phyloP scores from a whole-genome alignment of 2,329 filamentous ascomycete genomes.

The Penicillium hesseltinei region DNA sequence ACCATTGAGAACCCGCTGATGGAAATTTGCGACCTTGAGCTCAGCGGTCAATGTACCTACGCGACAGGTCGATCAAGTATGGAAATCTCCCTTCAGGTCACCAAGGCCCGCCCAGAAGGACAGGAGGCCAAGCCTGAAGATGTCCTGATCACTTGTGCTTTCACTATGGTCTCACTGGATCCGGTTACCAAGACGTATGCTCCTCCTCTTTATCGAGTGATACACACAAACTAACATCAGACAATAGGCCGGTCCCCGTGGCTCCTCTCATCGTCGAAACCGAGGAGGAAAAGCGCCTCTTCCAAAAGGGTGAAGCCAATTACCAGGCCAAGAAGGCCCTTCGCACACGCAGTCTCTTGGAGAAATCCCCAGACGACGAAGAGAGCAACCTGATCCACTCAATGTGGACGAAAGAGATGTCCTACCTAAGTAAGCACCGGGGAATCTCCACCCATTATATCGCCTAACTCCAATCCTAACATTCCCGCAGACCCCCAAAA shows the following conservation, averaged over 20 bases:
- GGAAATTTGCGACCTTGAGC: slow-evolving; percentile 75
- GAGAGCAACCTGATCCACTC: slow-evolving; percentile 70
- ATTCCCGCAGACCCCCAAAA: slow-evolving; percentile 52
- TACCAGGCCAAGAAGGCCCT: slow-evolving; percentile 66
- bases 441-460: neutral
- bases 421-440: slow-evolving; percentile 54
- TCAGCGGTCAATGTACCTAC: slow-evolving; percentile 68
- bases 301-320: slow-evolving; percentile 62
- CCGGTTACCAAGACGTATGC: slow-evolving; percentile 62
- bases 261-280: slow-evolving; percentile 62
- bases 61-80: slow-evolving; percentile 71
- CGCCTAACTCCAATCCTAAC: neutral
- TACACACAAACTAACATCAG: slow-evolving; percentile 9
- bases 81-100: slow-evolving; percentile 71
- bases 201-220: neutral
- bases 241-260: slow-evolving; percentile 57
- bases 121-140: slow-evolving; percentile 58
- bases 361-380: slow-evolving; percentile 66
- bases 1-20: slow-evolving; percentile 68
- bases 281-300: slow-evolving; percentile 63
- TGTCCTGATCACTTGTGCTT: slow-evolving; percentile 67
- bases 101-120: slow-evolving; percentile 62
- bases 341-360: slow-evolving; percentile 59
- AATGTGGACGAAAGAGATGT: slow-evolving; percentile 68
- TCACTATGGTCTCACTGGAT: slow-evolving; percentile 75